Conservation (phyloP, 176 grass and related monocot species). For the Ensete glaucum region DNA sequence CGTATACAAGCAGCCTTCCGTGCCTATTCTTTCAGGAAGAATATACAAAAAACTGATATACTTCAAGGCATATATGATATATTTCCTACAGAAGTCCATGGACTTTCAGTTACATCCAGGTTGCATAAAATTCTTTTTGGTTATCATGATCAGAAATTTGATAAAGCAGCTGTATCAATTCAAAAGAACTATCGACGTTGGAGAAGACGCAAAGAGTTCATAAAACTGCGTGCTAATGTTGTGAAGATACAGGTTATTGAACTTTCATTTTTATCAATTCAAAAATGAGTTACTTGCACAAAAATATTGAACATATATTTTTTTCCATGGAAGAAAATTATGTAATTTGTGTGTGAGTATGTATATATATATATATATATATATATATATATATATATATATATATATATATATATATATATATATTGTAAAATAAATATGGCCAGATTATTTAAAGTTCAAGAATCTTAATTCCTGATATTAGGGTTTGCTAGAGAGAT, state of each 20-base stretch:
- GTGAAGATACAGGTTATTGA: slow-evolving; percentile 76
- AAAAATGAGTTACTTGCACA: not conserved
- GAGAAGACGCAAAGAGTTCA: slow-evolving; percentile 66
- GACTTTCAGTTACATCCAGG: slow-evolving; percentile 22
- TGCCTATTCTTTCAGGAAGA: slow-evolving; percentile 54
- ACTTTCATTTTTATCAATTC: not conserved
- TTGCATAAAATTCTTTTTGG: slow-evolving; percentile 6
- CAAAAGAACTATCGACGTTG: slow-evolving; percentile 90
- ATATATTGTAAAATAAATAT: too few relatives aligned
- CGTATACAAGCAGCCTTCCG: slow-evolving; percentile 72
- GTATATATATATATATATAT: not conserved
- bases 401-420: not conserved
- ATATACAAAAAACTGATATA: slow-evolving; percentile 32
- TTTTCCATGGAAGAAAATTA: not conserved
- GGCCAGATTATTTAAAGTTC: too few relatives aligned
- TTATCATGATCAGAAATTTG: slow-evolving; percentile 20
- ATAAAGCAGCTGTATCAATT: slow-evolving; percentile 82
- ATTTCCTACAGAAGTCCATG: slow-evolving; percentile 18
- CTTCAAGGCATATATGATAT: slow-evolving; percentile 25
- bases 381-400: not conserved
- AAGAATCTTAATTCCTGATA: too few relatives aligned
- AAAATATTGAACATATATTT: not conserved
- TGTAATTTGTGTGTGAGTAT: not conserved
- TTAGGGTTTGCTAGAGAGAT: too few relatives aligned
- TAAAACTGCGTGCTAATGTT: slow-evolving; percentile 36